Percentiles rank a stretch among this genome's conserved stretches.
Evolutionary conservation across 176 grass and related monocot species (phyloP).

Genomic region (Aegilops tauschii): DNA sequence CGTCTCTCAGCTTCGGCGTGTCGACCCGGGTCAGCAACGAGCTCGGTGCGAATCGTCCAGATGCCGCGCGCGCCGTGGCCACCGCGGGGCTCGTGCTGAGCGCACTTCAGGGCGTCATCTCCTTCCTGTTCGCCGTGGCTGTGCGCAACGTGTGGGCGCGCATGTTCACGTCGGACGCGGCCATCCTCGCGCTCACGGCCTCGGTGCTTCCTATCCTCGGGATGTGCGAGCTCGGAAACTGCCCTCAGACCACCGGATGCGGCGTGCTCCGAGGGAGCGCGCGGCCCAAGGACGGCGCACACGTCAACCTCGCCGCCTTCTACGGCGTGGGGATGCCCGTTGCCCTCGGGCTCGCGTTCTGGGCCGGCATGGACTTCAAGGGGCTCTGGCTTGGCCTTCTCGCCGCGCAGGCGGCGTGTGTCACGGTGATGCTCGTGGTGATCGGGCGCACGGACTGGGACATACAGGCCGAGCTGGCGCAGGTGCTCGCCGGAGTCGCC

Average conservation of each 20-base stretch:
- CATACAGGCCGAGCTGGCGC: conserved; percentile 54
- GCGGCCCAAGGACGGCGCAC: conserved; percentile 69
- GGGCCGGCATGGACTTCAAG: conserved; percentile 52
- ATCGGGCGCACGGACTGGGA: conserved; percentile 70
- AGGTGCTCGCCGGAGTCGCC: conserved; percentile 56
- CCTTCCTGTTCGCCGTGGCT: conserved; percentile 55
- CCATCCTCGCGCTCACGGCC: conserved; percentile 67
- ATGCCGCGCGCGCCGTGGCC: conserved; percentile 48
- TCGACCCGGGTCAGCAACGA: conserved; percentile 89
- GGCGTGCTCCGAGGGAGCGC: conserved; percentile 89
- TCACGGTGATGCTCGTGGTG: conserved; percentile 65
- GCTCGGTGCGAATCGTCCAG: conserved; percentile 73
- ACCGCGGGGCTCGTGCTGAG: conserved; percentile 55
- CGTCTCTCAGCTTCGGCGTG: conserved; percentile 97
- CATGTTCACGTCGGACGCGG: conserved; percentile 76
- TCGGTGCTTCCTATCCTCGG: conserved; percentile 85
- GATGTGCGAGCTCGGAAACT: conserved; percentile 92
- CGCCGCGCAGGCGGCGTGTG: conserved; percentile 72
- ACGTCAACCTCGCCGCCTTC: conserved; percentile 82
- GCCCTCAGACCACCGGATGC: conserved; percentile 94
- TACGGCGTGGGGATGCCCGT: conserved; percentile 85
- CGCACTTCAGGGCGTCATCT: conserved; percentile 51
- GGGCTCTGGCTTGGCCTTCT: conserved; percentile 95
- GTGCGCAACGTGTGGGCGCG: conserved; percentile 71
- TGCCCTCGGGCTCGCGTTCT: conserved; percentile 73